Evolutionary conservation across 306 rosid genomes (phyloP).

Genomic region (Urtica urens): DNA sequence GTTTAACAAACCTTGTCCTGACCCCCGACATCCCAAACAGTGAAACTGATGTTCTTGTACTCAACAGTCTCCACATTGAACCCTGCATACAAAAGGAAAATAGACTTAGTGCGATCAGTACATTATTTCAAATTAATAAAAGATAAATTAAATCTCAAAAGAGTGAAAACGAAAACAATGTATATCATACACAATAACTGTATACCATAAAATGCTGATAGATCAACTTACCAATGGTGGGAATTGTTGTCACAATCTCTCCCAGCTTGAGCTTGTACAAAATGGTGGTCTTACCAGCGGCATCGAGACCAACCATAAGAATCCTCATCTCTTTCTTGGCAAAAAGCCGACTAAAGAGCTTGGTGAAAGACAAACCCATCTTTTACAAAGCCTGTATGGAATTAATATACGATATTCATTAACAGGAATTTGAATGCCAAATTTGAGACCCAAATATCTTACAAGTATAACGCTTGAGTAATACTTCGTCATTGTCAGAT

Average conservation of each 20-base stretch:
- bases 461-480: no score
- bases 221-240: slow-evolving; percentile 47
- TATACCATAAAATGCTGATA: neutral
- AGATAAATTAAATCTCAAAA: no score
- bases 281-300: slow-evolving; percentile 61
- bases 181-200: neutral
- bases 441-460: no score
- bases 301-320: slow-evolving; percentile 43
- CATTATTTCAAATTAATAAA: no score
- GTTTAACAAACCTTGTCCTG: slow-evolving; percentile 55
- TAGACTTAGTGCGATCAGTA: neutral
- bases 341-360: slow-evolving; percentile 63
- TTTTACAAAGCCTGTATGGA: slow-evolving; percentile 24
- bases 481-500: no score
- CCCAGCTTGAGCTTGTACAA: slow-evolving; percentile 69
- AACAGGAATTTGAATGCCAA: neutral
- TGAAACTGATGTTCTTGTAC: slow-evolving; percentile 62
- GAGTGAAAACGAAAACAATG: neutral
- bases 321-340: slow-evolving; percentile 61
- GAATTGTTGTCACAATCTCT: slow-evolving; percentile 67
- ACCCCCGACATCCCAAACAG: slow-evolving; percentile 77
- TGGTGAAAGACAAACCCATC: slow-evolving; percentile 62
- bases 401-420: neutral
- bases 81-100: slow-evolving; percentile 23
- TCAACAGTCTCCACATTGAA: slow-evolving; percentile 74